Base-by-base conservation (phyloP, 192 early-diverging fungal species). In the Entomortierella chlamydospora region DNA sequence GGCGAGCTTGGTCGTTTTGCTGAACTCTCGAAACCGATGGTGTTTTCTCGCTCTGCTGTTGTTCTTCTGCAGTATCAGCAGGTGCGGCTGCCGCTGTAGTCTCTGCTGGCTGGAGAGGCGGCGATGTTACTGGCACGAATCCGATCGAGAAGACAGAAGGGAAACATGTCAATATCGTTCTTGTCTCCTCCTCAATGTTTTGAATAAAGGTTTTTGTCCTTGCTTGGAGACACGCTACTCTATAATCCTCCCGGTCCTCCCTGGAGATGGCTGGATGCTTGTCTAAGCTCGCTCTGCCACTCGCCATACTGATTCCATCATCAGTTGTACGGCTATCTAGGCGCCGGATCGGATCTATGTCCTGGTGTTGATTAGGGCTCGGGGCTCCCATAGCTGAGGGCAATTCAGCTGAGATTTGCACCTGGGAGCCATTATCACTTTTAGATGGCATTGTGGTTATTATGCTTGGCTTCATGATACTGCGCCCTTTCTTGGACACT, bases 131-230 rank as follows among this genome's bases (percentile, higher is more conserved):
- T 33, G 60, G 23, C 8, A 59, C 60, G 57, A 6, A 51, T 17
- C 68, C 63, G 18, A 79, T 61, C 30, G 76, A 70, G 9, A 79
- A 79, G 39, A 61, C 52, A 11, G 68, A 41, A 9, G 76, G 76
- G 33, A 79, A 79, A 29, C 76, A 70, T 0, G 76, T 55, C 1
- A 79, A 42, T 11, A 79, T 57, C 1, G 65, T 9, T 20, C 68
- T 49, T 2, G 58, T 66, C 51, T 79, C 76, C 50, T 70, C 68
- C 59, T 79, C 76, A 50, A 79, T 70, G 18, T 79, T 79, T 57
- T 79, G 56, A 33, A 62, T 29, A 61, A 79, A 79, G 18, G 47
- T 65, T 25, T 70, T 70, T 26, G 51, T 61, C 34, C 76, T 57
- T 17, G 76, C 56, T n/a, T 66, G 61, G 7, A 51, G n/a, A 37